Evolutionary conservation across 2,329 filamentous ascomycete genomes (phyloP), one percentile per base, ranked within the genome.

Genomic region (Fusarium goolgardi): DNA sequence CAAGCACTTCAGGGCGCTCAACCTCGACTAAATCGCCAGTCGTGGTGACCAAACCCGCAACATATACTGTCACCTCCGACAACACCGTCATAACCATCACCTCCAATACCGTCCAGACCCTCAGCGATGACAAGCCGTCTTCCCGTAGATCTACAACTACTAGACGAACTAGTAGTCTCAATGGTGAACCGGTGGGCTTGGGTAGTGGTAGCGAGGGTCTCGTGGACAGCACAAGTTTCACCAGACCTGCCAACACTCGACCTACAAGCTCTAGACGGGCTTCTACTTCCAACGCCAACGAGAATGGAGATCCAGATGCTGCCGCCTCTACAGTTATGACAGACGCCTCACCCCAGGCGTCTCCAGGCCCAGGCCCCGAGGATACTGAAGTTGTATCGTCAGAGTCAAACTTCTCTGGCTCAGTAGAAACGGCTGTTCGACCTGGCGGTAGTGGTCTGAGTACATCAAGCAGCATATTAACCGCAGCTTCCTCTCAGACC

Each of bases 51-150:
- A 31, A 44, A 1, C 63, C 54, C 0, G n/a, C 41, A 2, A 53
- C 40, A 4, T 70, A 43, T 4, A 29, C 49, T 0, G 20, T 63
- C 2, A 69, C 66, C 6, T 70, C 66, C 0, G 40, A 39, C 16
- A 37, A 6, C 3, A 53, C 35, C 2, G 23, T 63, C 2, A 25
- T 59, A 5, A 67, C 52, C 2, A 55, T 58, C 1, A 63, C 66
- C 0, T 34, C 52, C 0, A 13, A 59, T 5, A 3, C 63, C 0
- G 39, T 63, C 5, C n/a, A 55, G 27, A 67, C 62, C 3, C 35
- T 59, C 11, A 57, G 39, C 5, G n/a, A 57, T 3, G 18, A 20
- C 1, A 10, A 35, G 6, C 6, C 53, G 8, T 46, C 27, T 3
- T 20, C 11, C 3, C 29, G 18, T 0, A 23, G 12, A 3, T 23